These are phyloP conservation scores for Russula vinacea DNA, from an alignment of 768 basidiomycete genomes.

Conservation along the genomic window DNA sequence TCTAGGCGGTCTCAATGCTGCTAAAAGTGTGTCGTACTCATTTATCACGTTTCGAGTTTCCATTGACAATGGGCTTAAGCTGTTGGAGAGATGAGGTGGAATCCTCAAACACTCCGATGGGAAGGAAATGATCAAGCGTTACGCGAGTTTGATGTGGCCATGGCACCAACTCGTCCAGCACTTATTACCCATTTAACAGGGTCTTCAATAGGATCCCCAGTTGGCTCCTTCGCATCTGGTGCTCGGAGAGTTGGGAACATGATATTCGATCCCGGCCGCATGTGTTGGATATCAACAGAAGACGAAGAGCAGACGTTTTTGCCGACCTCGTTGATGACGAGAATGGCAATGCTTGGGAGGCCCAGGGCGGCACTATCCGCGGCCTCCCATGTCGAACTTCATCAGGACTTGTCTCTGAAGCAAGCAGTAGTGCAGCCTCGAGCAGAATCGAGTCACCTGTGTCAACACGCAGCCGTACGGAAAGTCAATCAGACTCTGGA, in stretches of 20 bases:
- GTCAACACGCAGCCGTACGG: conserved; percentile 57
- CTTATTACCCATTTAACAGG: conserved; percentile 93
- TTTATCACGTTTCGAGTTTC: conserved; percentile 22
- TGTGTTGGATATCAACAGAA: conserved; percentile 95
- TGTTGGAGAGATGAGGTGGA: conserved; percentile 97
- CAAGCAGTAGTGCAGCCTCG: conserved; percentile 36
- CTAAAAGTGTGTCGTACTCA: conserved; percentile 60
- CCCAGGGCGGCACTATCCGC: conserved; percentile 77
- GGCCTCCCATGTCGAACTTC: conserved; percentile 43
- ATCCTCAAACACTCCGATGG: conserved; percentile 86
- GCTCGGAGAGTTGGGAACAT: conserved; percentile 95
- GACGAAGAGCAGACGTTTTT: conserved; percentile 95
- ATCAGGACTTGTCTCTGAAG: conserved; percentile 29
- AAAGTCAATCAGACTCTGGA: conserved; percentile 70
- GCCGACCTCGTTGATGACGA: conserved; percentile 91
- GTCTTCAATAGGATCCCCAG: conserved; percentile 78
- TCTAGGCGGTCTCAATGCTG: conserved; percentile 58
- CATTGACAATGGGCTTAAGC: conserved; percentile 47
- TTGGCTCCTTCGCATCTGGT: conserved; percentile 68
- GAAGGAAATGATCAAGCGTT: conserved; percentile 94
- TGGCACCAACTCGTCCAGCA: conserved; percentile 86
- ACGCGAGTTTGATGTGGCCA: conserved; percentile 81
- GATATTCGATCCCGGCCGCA: conserved; percentile 91
- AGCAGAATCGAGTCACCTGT: conserved; percentile 48
- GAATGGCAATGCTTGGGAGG: conserved; percentile 70